A percentile compares a stretch with the other conserved stretches of the same genome.
Conservation (phyloP, 305 asterid species). For the Salvia sclarea region DNA sequence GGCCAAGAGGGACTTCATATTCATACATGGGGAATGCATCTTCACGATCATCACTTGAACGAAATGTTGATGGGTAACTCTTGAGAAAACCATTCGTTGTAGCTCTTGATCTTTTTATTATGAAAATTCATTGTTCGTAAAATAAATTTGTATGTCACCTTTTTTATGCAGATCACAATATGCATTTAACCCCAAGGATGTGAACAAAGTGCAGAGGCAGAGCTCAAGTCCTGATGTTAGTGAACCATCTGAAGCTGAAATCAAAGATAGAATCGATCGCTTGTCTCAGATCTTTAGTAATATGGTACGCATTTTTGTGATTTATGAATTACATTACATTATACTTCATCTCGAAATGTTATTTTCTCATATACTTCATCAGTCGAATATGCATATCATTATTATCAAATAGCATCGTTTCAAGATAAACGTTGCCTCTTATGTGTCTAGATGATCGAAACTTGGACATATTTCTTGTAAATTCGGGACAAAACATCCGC, state of each 20-base stretch:
- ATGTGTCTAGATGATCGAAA: not conserved
- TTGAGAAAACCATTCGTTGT: not conserved
- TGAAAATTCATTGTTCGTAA: not conserved
- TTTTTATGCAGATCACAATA: slow-evolving; percentile 51
- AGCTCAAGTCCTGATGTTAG: slow-evolving; percentile 39
- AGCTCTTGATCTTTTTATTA: slow-evolving; percentile 14
- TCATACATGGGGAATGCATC: slow-evolving; percentile 45
- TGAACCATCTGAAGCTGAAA: slow-evolving; percentile 63
- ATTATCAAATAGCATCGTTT: not conserved
- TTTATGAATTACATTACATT: not conserved
- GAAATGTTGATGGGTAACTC: slow-evolving; percentile 57
- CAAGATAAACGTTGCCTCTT: not conserved
- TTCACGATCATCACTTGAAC: slow-evolving; percentile 48
- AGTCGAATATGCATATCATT: no score
- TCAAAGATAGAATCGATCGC: slow-evolving; percentile 60
- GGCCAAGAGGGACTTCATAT: slow-evolving; percentile 46
- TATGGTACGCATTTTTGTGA: slow-evolving; percentile 45
- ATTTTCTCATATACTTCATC: not conserved
- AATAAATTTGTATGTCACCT: slow-evolving; percentile 5
- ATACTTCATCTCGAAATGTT: not conserved
- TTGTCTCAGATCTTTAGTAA: slow-evolving; percentile 48
- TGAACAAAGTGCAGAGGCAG: slow-evolving; percentile 46
- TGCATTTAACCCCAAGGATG: slow-evolving; percentile 82
- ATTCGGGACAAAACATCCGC: not conserved
- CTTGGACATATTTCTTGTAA: not conserved